A percentile compares a stretch with the other conserved stretches of the same genome.
phyloP scores from a whole-genome alignment of 768 basidiomycete species.

The Russula ochroleuca region DNA sequence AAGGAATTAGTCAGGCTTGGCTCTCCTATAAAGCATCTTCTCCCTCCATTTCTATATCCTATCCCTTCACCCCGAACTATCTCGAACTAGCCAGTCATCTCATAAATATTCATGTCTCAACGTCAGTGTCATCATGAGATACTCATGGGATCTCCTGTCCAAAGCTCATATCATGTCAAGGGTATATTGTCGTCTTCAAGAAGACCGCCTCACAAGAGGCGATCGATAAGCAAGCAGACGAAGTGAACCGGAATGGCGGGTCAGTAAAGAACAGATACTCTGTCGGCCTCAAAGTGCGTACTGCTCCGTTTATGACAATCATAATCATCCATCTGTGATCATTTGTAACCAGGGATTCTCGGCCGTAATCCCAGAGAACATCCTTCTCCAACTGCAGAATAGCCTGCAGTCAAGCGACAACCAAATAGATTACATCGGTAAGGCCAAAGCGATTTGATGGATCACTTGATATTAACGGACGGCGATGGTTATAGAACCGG shows the following conservation, averaged over 20 bases:
- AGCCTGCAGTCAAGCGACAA: conserved; percentile 30
- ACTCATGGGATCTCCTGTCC: not conserved
- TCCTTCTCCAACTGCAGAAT: conserved; percentile 36
- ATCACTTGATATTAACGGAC: not conserved
- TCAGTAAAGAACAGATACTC: conserved; percentile 40
- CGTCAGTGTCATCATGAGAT: conserved; percentile 21
- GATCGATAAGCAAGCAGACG: conserved; percentile 40
- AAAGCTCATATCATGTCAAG: conserved; percentile 34
- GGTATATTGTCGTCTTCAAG: conserved; percentile 57
- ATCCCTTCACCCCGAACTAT: not conserved
- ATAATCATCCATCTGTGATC: not conserved
- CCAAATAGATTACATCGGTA: conserved; percentile 48
- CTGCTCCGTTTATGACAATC: not conserved
- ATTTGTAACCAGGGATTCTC: conserved; percentile 40
- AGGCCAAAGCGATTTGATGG: conserved; percentile 11
- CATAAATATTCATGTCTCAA: conserved; percentile 27
- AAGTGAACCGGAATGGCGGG: conserved; percentile 44
- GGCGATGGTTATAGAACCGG: conserved; percentile 37
- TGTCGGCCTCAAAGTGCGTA: conserved; percentile 29
- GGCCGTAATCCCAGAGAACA: conserved; percentile 37
- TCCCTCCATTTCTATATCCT: not conserved
- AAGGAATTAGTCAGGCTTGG: not conserved
- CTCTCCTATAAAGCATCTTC: conserved; percentile 5
- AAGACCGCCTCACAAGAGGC: conserved; percentile 38
- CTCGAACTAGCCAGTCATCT: not conserved